Conservation (phyloP, 2,329 filamentous ascomycete genomes). For the Plectosphaerella plurivora region DNA sequence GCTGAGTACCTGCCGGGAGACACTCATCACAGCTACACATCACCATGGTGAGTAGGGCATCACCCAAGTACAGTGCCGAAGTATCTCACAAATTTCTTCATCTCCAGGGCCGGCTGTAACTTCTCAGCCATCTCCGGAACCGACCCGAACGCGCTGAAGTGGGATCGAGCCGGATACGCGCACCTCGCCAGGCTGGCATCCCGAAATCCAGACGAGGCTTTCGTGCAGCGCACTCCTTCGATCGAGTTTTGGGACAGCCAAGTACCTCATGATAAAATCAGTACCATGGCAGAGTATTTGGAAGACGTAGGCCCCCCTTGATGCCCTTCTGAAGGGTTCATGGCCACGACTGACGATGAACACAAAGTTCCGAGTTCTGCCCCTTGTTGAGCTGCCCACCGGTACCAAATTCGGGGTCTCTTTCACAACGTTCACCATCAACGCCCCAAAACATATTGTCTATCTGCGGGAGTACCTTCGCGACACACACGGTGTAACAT, state of each 20-base stretch:
- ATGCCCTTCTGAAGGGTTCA: too few species aligned
- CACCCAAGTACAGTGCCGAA: slow-evolving; percentile 22
- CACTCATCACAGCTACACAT: slow-evolving; percentile 31
- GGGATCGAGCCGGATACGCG: slow-evolving; percentile 34
- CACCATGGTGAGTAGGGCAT: slow-evolving; percentile 27
- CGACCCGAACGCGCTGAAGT: slow-evolving; percentile 33
- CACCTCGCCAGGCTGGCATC: slow-evolving; percentile 29
- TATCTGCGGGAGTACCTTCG: slow-evolving; percentile 21
- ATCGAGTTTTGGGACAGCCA: slow-evolving; percentile 35
- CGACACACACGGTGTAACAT: slow-evolving; percentile 23
- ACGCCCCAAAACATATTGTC: slow-evolving; percentile 30
- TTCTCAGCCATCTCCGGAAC: slow-evolving; percentile 38
- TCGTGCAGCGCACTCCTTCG: slow-evolving; percentile 29
- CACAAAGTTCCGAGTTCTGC: slow-evolving; percentile 24
- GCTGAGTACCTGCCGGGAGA: slow-evolving; percentile 37
- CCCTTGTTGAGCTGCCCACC: slow-evolving; percentile 19
- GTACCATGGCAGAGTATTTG: slow-evolving; percentile 32
- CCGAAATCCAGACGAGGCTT: slow-evolving; percentile 22
- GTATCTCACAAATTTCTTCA: slow-evolving; percentile 16
- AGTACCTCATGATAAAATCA: slow-evolving; percentile 32
- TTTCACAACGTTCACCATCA: slow-evolving; percentile 30
- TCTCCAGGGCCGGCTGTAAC: slow-evolving; percentile 30
- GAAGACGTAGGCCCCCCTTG: slow-evolving; percentile 24
- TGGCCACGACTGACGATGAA: not conserved
- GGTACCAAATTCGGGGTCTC: slow-evolving; percentile 27